A percentile compares a stretch with the other conserved stretches of the same genome.
These are phyloP conservation scores for Gossypium lobatum DNA, from an alignment of 441 rosid species.

Conservation along the genomic window DNA sequence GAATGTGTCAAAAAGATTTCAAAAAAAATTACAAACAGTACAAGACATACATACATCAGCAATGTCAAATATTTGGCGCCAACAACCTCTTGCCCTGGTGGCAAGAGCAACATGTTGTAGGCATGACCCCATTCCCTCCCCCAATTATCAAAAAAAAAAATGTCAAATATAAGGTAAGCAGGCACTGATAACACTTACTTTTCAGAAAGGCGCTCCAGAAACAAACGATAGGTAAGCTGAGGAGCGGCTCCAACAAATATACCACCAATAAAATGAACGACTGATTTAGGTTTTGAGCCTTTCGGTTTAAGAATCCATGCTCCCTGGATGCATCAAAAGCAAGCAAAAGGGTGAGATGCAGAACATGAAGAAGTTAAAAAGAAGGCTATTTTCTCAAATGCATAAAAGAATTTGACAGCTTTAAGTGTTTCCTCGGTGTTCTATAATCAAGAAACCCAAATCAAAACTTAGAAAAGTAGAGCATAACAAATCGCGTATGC, in stretches of 20 bases:
- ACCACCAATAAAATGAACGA: conserved; percentile 87
- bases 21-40: not conserved
- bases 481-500: not conserved
- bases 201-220: conserved; percentile 87
- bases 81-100: no score
- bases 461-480: not conserved
- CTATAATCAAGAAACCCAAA: not conserved
- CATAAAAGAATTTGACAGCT: not conserved
- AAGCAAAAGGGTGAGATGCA: not conserved
- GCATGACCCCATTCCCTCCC: no score
- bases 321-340: conserved; percentile 38
- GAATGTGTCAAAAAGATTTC: not conserved
- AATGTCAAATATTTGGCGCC: no score
- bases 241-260: conserved; percentile 99
- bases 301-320: conserved; percentile 89
- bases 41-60: not conserved
- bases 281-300: conserved; percentile 52
- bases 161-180: not conserved
- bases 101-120: no score
- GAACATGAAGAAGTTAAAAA: not conserved
- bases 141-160: not conserved
- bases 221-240: conserved; percentile 81
- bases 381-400: not conserved
- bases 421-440: not conserved
- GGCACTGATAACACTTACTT: conserved; percentile 38